Conservation (phyloP, 805 yeast species). For the Barnettozyma populi region DNA sequence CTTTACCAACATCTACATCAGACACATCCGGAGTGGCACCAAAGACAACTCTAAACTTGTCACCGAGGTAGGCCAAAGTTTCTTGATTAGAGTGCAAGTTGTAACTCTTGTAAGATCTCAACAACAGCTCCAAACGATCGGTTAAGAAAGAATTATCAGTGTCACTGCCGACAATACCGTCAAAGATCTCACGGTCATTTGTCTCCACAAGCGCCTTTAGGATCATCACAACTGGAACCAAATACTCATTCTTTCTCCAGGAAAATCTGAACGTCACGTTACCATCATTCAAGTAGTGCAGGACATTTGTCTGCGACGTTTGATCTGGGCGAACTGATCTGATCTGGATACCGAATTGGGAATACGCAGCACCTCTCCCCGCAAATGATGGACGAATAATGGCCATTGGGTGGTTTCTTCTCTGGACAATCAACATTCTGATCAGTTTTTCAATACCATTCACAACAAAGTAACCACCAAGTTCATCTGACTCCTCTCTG, state of each 20-base stretch:
- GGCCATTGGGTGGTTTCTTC: conserved; percentile 98
- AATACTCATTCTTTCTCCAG: conserved; percentile 94
- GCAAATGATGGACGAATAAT: conserved; percentile 90
- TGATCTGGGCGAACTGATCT: conserved; percentile 95
- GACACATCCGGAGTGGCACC: conserved; percentile 83
- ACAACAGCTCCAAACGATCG: conserved; percentile 91
- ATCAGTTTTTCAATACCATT: conserved; percentile 96
- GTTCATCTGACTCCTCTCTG: conserved; percentile 90
- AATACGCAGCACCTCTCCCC: conserved; percentile 88
- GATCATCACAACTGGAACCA: conserved; percentile 90
- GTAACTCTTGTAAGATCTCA: conserved; percentile 84
- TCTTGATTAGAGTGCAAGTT: conserved; percentile 74
- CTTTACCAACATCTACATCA: conserved; percentile 87
- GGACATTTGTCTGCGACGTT: conserved; percentile 95
- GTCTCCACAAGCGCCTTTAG: conserved; percentile 86
- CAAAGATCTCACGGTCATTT: conserved; percentile 91
- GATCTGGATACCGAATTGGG: conserved; percentile 89
- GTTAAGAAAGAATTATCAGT: conserved; percentile 85
- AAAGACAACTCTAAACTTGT: conserved; percentile 90
- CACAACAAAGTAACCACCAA: conserved; percentile 91
- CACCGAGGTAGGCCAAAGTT: conserved; percentile 92
- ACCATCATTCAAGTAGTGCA: conserved; percentile 93
- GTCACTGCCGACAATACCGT: conserved; percentile 92
- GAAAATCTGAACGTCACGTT: conserved; percentile 94
- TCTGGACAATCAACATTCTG: conserved; percentile 96